These are phyloP conservation scores for Heteromeles arbutifolia DNA, from an alignment of 306 rosid genomes.

Conservation along the genomic window DNA sequence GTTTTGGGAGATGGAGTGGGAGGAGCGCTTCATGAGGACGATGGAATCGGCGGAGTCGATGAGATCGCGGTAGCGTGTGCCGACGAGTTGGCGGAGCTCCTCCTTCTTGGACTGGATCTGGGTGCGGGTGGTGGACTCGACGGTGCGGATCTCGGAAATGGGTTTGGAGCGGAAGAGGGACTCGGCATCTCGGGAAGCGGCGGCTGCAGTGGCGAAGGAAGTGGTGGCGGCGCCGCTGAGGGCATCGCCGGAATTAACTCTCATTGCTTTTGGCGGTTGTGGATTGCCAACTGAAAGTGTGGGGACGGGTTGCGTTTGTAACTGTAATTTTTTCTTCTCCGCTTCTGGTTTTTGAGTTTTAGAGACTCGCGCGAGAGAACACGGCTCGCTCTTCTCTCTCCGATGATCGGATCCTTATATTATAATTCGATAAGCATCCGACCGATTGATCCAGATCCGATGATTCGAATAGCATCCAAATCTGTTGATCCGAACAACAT, in stretches of 20 bases:
- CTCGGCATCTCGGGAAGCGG: constrained; percentile 54
- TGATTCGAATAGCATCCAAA: too few species aligned
- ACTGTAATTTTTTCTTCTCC: too few species aligned
- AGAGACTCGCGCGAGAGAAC: too few species aligned
- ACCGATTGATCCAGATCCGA: too few species aligned
- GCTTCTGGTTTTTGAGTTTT: too few species aligned
- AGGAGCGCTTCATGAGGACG: constrained; percentile 70
- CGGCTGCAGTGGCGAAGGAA: neutral
- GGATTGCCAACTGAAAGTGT: too few species aligned
- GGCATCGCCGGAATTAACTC: neutral
- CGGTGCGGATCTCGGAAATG: constrained; percentile 79
- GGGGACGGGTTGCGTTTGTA: too few species aligned
- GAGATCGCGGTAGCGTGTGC: constrained; percentile 91
- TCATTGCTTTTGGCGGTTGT: neutral
- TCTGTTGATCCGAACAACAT: too few species aligned
- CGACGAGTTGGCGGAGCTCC: constrained; percentile 97
- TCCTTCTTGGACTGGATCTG: constrained; percentile 92
- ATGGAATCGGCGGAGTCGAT: constrained; percentile 96
- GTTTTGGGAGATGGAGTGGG: constrained; percentile 57
- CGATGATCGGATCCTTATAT: too few species aligned
- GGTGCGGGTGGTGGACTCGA: constrained; percentile 53
- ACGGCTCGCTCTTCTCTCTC: too few species aligned
- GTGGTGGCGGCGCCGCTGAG: neutral
- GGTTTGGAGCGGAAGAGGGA: constrained; percentile 72
- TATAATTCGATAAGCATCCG: too few species aligned